phyloP scores from a whole-genome alignment of 345 rosid species.

The Salix arbutifolia region DNA sequence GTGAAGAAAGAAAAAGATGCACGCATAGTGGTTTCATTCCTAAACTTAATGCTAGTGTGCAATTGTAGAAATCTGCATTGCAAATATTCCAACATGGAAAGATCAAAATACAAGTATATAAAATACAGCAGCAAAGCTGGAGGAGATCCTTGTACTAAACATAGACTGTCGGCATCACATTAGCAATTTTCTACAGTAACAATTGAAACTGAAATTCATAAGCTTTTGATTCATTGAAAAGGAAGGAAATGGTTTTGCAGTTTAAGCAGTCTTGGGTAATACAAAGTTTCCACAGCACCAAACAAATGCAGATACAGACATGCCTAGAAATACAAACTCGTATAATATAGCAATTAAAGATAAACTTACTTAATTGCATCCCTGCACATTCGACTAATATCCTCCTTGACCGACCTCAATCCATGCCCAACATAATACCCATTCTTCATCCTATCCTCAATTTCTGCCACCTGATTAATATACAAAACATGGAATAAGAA shows the following conservation, averaged over 20 bases:
- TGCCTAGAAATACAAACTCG: neutral
- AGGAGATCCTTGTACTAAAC: neutral
- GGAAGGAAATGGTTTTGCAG: neutral
- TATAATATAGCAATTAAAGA: neutral
- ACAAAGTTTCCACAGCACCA: neutral
- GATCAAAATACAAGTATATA: neutral
- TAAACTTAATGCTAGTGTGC: neutral
- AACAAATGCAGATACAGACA: constrained; percentile 2
- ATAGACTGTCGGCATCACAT: neutral
- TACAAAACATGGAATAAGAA: constrained; percentile 17
- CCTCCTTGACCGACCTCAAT: constrained; percentile 82
- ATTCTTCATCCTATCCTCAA: constrained; percentile 71
- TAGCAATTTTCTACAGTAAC: neutral
- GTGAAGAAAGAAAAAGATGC: neutral
- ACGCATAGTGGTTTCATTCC: neutral
- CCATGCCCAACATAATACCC: constrained; percentile 87
- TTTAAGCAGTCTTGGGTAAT: neutral
- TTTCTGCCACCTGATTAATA: constrained; percentile 70
- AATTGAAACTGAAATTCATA: neutral
- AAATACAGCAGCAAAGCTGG: neutral
- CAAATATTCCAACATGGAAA: neutral
- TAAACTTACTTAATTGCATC: constrained; percentile 89
- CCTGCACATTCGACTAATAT: constrained; percentile 94
- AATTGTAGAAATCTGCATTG: neutral
- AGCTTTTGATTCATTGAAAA: neutral